Evolutionary conservation across 805 yeast species (phyloP).

Genomic region (Cyberlindnera samutprakarnensis): DNA sequence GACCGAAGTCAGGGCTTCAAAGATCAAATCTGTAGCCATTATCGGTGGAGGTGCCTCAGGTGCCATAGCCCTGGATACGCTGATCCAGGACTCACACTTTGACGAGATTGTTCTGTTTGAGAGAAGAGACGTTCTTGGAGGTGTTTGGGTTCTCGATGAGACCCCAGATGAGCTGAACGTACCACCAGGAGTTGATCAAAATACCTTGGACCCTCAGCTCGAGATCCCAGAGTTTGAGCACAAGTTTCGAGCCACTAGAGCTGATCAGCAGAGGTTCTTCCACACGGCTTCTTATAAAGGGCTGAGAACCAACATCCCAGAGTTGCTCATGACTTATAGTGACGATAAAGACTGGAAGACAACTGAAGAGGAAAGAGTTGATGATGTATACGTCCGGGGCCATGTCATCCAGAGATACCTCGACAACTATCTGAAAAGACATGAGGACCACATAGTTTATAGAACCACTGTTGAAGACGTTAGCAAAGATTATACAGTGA

Average conservation of each 20-base stretch:
- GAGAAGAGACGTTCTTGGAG: slow-evolving; percentile 31
- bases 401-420: slow-evolving; percentile 50
- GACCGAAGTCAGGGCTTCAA: not conserved
- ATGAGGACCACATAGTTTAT: slow-evolving; percentile 20
- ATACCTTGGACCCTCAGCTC: slow-evolving; percentile 22
- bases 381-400: slow-evolving; percentile 41
- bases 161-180: slow-evolving; percentile 14
- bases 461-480: slow-evolving; percentile 35
- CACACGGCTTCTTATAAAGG: slow-evolving; percentile 26
- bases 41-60: slow-evolving; percentile 46
- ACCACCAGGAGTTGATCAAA: slow-evolving; percentile 20
- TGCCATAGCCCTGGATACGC: slow-evolving; percentile 30
- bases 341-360: slow-evolving; percentile 31
- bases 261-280: slow-evolving; percentile 19
- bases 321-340: slow-evolving; percentile 37
- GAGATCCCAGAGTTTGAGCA: slow-evolving; percentile 4
- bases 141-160: slow-evolving; percentile 29
- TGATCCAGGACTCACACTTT: slow-evolving; percentile 27
- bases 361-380: slow-evolving; percentile 17
- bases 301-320: slow-evolving; percentile 34
- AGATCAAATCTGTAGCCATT: slow-evolving; percentile 28
- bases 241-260: slow-evolving; percentile 1
- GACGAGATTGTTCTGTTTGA: slow-evolving; percentile 31
- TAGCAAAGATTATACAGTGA: slow-evolving; percentile 10
- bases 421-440: slow-evolving; percentile 32